Conservation (phyloP, 164 flowering plant genomes). For the Stephania cephalantha region DNA sequence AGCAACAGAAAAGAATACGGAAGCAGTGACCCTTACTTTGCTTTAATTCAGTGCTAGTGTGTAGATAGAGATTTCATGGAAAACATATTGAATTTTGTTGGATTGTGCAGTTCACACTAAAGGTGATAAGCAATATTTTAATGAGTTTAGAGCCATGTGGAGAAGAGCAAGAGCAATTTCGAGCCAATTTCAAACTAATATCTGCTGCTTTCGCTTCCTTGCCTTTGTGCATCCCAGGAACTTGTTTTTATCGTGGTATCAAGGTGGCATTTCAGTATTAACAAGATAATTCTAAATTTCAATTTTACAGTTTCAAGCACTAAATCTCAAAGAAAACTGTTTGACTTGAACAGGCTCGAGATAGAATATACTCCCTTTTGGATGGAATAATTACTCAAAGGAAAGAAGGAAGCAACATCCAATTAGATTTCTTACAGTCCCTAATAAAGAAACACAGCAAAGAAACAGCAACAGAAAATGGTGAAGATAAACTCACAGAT, state of each 20-base stretch:
- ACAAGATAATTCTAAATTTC: not conserved
- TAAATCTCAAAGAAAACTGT: not conserved
- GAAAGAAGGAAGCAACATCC: constrained; percentile 31
- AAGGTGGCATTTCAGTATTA: constrained; percentile 31
- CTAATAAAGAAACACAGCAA: constrained; percentile 43
- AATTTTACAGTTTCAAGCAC: not conserved
- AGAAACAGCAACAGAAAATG: constrained; percentile 19
- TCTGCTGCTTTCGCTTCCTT: constrained; percentile 58
- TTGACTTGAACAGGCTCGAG: constrained; percentile 43
- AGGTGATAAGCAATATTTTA: constrained; percentile 59
- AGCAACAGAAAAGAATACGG: not conserved
- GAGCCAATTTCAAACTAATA: constrained; percentile 54
- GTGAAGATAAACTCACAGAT: constrained; percentile 53
- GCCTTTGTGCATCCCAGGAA: constrained; percentile 63
- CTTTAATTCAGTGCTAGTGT: not conserved
- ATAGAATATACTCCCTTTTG: constrained; percentile 49
- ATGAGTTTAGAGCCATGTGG: constrained; percentile 65
- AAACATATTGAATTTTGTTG: not conserved
- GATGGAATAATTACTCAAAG: constrained; percentile 39
- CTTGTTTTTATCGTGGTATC: constrained; percentile 58
- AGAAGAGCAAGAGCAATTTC: constrained; percentile 55
- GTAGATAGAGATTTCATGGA: not conserved
- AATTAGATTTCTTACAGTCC: constrained; percentile 50
- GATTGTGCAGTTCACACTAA: constrained; percentile 55
- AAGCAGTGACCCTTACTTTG: not conserved